Evolutionary conservation across 805 yeast species (phyloP), one percentile per base, ranked within the genome.

Genomic region (Sugiyamaella floridensis): DNA sequence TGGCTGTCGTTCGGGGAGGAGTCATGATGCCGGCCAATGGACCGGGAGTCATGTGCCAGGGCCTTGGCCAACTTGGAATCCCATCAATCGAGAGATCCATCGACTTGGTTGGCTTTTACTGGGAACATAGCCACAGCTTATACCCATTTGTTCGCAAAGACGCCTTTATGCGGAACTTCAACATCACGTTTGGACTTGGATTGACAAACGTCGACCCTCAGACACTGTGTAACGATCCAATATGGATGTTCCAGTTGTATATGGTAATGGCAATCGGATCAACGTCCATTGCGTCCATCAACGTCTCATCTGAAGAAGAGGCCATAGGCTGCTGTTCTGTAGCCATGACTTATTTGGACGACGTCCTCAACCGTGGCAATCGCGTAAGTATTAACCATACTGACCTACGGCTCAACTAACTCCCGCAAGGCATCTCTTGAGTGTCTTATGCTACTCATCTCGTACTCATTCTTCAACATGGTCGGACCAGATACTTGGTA

Each of bases 181-280:
- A 26, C 14, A 29, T 16, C 45, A 53, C 46, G 50, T 29, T 45
- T 12, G 44, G 45, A n/a, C 47, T 19, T 10, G 19, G 22, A 15
- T 11, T 32, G 4, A 32, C n/a, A 10, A 11, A 8, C n/a, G 9
- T 32, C 9, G 37, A 32, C 9, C n/a, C 37, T 32, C 37, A 32
- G 37, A 32, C 12, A 11, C 45, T 40, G 26, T 16, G n/a, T 4
- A 18, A 42, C 10, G 57, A 56, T 40, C 59, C 60, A 12, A 47
- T 45, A 18, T 56, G 60, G 60, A 63, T 69, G 20, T 79, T 77
- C 56, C 78, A 79, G 63, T 57, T 79, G 10, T 74, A 72, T 60
- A 75, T 80, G 78, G 72, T 78, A 2, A 69, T 78, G 66, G 79
- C 81, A 4, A 75, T 78, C 43, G 83, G 83, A 1, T 77, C 80